Percentiles rank a stretch among this genome's conserved stretches.
Evolutionary conservation across 2,329 filamentous ascomycete species (phyloP).

Genomic region (Lizonia empirigonia): DNA sequence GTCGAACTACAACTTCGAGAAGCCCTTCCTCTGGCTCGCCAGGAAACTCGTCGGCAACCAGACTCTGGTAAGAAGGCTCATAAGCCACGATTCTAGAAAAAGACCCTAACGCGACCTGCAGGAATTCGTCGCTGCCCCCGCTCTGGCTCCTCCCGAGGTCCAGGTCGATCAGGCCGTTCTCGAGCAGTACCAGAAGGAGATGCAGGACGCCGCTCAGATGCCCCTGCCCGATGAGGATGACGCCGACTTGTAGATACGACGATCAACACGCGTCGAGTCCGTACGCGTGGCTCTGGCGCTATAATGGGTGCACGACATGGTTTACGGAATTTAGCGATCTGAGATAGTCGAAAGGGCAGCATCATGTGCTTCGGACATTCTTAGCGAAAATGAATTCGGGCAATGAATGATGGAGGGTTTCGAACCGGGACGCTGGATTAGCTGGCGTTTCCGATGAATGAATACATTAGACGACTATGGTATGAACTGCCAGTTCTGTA

Average conservation of each 20-base stretch:
- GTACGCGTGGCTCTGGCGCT: conserved; percentile 22
- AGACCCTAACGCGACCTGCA: conserved; percentile 48
- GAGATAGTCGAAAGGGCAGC: conserved; percentile 23
- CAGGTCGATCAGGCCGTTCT: conserved; percentile 84
- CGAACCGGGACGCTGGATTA: conserved; percentile 39
- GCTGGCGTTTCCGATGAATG: conserved; percentile 40
- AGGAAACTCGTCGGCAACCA: conserved; percentile 98
- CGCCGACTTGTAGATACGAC: conserved; percentile 61
- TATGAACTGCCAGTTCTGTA: conserved; percentile 5
- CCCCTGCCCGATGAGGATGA: conserved; percentile 96
- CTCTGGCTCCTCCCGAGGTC: conserved; percentile 91
- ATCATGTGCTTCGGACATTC: conserved; percentile 35
- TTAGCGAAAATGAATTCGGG: conserved; percentile 36
- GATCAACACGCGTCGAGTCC: conserved; percentile 30
- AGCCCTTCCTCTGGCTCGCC: conserved; percentile 99
- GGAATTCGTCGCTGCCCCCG: conserved; percentile 96
- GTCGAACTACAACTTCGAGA: conserved; percentile 99
- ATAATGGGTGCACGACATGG: conserved; percentile 39
- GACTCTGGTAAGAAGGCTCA: conserved; percentile 66
- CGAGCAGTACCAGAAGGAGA: conserved; percentile 84
- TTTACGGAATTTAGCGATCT: conserved; percentile 33
- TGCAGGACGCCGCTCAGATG: conserved; percentile 77
- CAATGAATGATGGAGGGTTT: conserved; percentile 30
- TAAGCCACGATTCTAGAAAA: conserved; percentile 10
- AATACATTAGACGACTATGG: conserved; percentile 35